Conservation (phyloP, 257 asterid species). For the Solanum peruvianum region DNA sequence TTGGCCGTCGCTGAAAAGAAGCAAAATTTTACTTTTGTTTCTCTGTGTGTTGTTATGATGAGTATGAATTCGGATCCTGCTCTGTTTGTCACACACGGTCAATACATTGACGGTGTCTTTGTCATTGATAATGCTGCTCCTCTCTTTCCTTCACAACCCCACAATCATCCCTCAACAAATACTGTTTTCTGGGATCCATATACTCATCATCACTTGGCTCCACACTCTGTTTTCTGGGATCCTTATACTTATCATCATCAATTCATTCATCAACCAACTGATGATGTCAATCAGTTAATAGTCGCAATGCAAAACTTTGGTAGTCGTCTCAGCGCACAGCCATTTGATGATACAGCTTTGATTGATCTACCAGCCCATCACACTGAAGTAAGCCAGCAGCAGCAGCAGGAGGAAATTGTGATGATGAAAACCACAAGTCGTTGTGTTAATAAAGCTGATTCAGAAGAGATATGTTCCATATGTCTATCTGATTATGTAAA, state of each 20-base stretch:
- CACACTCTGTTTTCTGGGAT: not conserved
- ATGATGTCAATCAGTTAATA: not conserved
- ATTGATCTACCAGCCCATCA: not conserved
- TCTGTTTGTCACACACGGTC: not conserved
- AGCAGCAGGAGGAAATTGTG: not conserved
- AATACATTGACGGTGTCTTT: not conserved
- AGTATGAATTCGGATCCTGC: not conserved
- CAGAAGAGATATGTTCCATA: not conserved
- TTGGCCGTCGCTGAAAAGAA: too few relatives aligned
- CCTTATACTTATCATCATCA: not conserved
- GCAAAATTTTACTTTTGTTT: not conserved
- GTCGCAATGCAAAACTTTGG: not conserved
- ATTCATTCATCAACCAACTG: not conserved
- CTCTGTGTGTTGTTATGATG: not conserved
- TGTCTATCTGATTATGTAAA: not conserved
- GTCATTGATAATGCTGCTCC: not conserved
- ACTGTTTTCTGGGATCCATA: not conserved
- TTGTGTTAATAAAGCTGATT: not conserved
- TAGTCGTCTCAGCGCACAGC: not conserved
- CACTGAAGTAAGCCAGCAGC: not conserved
- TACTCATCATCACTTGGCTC: not conserved
- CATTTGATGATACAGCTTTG: not conserved
- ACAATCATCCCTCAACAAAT: not conserved
- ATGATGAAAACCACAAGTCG: not conserved
- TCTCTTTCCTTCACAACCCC: not conserved